phyloP scores from a whole-genome alignment of 371 early-diverging fungal genomes.

The Fennellomyces sp. region DNA sequence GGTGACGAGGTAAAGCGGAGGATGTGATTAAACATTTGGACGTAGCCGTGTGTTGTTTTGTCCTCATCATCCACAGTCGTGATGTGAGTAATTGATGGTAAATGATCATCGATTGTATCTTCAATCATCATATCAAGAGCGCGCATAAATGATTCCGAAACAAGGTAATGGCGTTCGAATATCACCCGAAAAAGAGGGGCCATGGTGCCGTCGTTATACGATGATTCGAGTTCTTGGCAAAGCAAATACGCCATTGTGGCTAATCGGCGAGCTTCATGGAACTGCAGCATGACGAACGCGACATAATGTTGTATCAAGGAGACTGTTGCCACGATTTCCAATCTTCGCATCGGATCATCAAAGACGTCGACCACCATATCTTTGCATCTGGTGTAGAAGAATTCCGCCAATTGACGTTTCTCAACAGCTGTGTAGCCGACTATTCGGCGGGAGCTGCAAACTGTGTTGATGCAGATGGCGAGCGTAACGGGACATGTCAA shows the following conservation, averaged over 20 bases:
- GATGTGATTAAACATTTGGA: not conserved
- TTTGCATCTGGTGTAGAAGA: conserved; percentile 13
- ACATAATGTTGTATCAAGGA: not conserved
- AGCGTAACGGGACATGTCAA: conserved; percentile 10
- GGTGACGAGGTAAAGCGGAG: not conserved
- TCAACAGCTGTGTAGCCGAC: conserved; percentile 2
- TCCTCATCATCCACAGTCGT: not conserved
- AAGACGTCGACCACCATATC: conserved; percentile 15
- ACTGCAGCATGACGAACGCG: not conserved
- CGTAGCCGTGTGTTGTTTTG: not conserved
- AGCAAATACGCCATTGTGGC: conserved; percentile 1
- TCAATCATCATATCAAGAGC: not conserved
- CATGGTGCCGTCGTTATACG: not conserved
- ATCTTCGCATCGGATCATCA: conserved; percentile 19
- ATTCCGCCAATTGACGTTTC: conserved; percentile 17
- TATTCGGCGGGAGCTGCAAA: not conserved
- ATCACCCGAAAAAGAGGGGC: not conserved
- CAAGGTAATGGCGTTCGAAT: not conserved
- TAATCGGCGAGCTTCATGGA: conserved; percentile 5
- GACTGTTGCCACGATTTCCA: conserved; percentile 15
- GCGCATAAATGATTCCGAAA: not conserved
- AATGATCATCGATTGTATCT: not conserved
- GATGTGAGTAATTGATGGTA: not conserved
- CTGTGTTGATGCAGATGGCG: conserved; percentile 12
- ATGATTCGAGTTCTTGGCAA: not conserved